Evolutionary conservation across 192 early-diverging fungal species (phyloP), one percentile per base, ranked within the genome.

Genomic region (Radiomyces spectabilis): DNA sequence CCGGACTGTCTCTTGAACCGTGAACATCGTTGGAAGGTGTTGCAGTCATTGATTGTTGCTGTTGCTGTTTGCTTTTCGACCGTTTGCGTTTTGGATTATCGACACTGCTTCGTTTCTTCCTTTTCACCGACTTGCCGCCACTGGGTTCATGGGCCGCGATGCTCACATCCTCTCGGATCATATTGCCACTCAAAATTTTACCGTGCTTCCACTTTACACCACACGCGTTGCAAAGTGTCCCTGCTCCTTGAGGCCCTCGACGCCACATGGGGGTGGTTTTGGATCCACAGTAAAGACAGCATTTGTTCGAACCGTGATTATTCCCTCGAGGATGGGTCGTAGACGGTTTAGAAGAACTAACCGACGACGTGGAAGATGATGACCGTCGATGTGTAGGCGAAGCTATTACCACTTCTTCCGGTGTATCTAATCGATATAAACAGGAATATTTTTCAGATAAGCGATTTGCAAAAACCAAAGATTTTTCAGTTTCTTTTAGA

Each of bases 121-220:
- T 5, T 35, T 35, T 35, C 6, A 8, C 13, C 6, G 5, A 8
- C 6, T 35, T 35, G 33, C 13, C 13, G 13, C 13, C 13, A 35
- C 13, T 35, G 33, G 33, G 33, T 35, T 35, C 6, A 35, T 35
- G 33, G 6, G 5, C 33, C 33, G 5, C 13, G 33, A 35, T 13
- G 5, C 13, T 35, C 33, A 35, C 13, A 35, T 35, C 6, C 33
- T 35, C 6, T n/a, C n/a, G n/a, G n/a, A n/a, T n/a, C n/a, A n/a
- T n/a, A n/a, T n/a, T n/a, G n/a, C 64, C 72, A 35, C 63, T 51
- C 35, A 85, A 41, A 25, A 88, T 85, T 51, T 88, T 91, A 42
- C 88, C 88, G 44, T 84, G 75, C 45, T 86, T 87, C 87, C 87
- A 89, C 52, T 87, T 87, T 9, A 89, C 87, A 8, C 87, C 87